phyloP scores from a whole-genome alignment of 805 yeast species.

The Zygosaccharomyces siamensis region DNA sequence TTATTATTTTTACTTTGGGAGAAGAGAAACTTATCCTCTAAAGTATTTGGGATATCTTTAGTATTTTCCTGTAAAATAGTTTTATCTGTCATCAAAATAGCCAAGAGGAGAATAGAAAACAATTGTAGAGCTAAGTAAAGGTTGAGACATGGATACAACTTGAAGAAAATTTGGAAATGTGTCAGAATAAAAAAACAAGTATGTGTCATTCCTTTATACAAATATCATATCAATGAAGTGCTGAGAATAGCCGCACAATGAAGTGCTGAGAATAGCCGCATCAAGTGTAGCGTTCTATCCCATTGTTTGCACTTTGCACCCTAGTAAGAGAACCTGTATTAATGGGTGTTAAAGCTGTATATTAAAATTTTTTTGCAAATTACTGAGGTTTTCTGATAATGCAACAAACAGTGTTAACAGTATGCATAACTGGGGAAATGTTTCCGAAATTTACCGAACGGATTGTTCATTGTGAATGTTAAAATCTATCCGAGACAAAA shows the following conservation, averaged over 20 bases:
- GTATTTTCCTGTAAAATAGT: neutral
- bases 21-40: neutral
- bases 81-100: neutral
- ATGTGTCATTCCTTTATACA: neutral
- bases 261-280: neutral
- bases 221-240: neutral
- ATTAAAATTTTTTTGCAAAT: no score
- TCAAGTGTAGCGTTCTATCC: neutral
- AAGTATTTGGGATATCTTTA: neutral
- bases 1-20: neutral
- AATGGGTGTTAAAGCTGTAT: no score
- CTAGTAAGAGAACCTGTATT: neutral
- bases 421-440: no score
- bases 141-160: neutral
- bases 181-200: neutral
- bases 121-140: neutral
- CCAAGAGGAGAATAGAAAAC: neutral
- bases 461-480: no score
- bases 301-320: neutral
- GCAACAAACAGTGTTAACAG: no score
- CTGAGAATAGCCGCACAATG: neutral
- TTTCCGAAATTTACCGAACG: no score
- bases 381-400: no score
- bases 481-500: no score
- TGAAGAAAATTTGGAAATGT: neutral